Conservation (phyloP, 768 basidiomycete genomes). For the Trametes cubensis region DNA sequence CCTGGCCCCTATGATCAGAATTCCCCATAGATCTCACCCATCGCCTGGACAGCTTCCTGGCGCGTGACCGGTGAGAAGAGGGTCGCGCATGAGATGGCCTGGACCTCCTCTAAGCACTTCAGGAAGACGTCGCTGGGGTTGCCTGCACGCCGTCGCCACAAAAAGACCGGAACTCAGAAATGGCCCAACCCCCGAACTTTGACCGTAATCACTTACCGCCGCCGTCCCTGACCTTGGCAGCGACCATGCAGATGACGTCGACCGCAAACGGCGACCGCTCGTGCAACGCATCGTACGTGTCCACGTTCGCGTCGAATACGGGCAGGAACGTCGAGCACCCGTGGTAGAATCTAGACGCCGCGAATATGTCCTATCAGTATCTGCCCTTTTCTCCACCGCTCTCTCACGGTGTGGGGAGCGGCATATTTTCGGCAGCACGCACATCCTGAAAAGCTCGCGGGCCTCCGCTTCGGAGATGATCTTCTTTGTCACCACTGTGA, state of each 20-base stretch:
- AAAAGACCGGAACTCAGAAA: neutral
- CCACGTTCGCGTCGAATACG: slow-evolving; percentile 79
- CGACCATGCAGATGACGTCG: slow-evolving; percentile 92
- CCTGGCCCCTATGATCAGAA: neutral
- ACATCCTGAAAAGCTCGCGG: slow-evolving; percentile 86
- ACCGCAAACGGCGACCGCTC: slow-evolving; percentile 92
- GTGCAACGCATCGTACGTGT: slow-evolving; percentile 85
- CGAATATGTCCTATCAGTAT: slow-evolving; percentile 16
- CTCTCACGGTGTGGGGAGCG: slow-evolving; percentile 12
- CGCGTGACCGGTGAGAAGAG: slow-evolving; percentile 85
- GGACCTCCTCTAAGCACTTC: slow-evolving; percentile 82
- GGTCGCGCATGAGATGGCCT: slow-evolving; percentile 80
- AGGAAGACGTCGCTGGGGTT: slow-evolving; percentile 73
- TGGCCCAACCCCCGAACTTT: slow-evolving; percentile 4
- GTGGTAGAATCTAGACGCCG: slow-evolving; percentile 70
- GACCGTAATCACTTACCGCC: slow-evolving; percentile 58
- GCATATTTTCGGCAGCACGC: slow-evolving; percentile 31
- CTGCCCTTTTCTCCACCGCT: neutral
- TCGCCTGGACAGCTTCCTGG: slow-evolving; percentile 89
- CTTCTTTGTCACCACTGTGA: slow-evolving; percentile 78
- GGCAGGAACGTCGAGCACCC: slow-evolving; percentile 94
- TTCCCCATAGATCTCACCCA: slow-evolving; percentile 59
- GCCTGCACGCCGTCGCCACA: slow-evolving; percentile 43
- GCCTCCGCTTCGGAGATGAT: slow-evolving; percentile 83
- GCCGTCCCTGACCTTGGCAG: slow-evolving; percentile 86